Conservation (phyloP, 352 stramenopile genomes). For the Phytophthora meadii region DNA sequence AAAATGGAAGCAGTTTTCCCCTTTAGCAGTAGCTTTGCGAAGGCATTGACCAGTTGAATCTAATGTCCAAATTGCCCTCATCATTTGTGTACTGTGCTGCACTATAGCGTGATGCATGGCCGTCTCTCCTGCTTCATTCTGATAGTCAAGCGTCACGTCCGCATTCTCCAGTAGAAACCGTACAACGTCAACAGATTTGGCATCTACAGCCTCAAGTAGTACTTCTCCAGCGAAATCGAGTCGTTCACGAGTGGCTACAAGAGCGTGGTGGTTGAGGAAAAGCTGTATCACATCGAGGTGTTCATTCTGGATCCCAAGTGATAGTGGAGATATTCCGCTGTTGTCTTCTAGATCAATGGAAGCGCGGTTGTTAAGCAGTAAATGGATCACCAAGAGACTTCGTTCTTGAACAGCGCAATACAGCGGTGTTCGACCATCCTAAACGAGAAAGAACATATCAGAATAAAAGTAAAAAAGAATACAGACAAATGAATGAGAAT, state of each 20-base stretch:
- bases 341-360: slow-evolving; percentile 30
- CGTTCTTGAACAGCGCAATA: slow-evolving; percentile 30
- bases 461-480: background rate
- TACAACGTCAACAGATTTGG: slow-evolving; percentile 8
- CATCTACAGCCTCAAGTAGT: slow-evolving; percentile 17
- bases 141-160: slow-evolving; percentile 10
- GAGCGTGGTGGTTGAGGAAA: slow-evolving; percentile 35
- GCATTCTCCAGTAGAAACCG: slow-evolving; percentile 29
- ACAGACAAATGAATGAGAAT: too few species aligned
- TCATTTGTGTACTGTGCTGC: slow-evolving; percentile 9
- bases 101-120: slow-evolving; percentile 27
- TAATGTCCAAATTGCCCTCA: slow-evolving; percentile 23
- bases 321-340: slow-evolving; percentile 12
- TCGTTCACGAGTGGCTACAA: slow-evolving; percentile 23
- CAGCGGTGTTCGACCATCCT: slow-evolving; percentile 27
- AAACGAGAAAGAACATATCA: background rate
- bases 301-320: slow-evolving; percentile 8
- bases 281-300: slow-evolving; percentile 24
- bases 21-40: background rate
- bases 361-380: slow-evolving; percentile 19
- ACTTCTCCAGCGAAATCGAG: slow-evolving; percentile 16
- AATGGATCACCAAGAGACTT: slow-evolving; percentile 17
- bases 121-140: slow-evolving; percentile 22
- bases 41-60: slow-evolving; percentile 10
- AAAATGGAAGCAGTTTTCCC: slow-evolving; percentile 20